Conservation (phyloP, 139 green algal species). For the Chlorokybus atmophyticus region DNA sequence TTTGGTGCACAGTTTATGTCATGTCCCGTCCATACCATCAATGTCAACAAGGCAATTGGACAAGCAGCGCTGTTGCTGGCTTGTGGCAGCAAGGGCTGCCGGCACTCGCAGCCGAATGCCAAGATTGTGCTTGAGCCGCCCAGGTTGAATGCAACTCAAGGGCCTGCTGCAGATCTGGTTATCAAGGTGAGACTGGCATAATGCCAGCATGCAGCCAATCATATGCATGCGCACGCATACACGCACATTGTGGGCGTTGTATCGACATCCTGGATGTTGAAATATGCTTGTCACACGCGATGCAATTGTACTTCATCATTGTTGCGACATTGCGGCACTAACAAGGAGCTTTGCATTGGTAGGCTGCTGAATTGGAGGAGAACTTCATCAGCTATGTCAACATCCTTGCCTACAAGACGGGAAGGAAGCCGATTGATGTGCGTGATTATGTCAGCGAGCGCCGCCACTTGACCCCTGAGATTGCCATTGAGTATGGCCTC, state of each 20-base stretch:
- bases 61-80: slow-evolving; percentile 76
- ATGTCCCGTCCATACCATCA: slow-evolving; percentile 44
- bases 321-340: no score
- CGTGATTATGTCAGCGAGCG: not conserved
- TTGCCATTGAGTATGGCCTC: not conserved
- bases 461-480: not conserved
- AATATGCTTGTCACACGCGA: no score
- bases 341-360: no score
- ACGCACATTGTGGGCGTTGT: no score
- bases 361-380: not conserved
- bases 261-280: no score
- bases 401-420: not conserved
- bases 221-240: no score
- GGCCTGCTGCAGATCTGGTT: slow-evolving; percentile 37
- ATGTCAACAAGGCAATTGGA: slow-evolving; percentile 63
- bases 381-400: not conserved
- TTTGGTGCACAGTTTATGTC: no score
- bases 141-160: slow-evolving; percentile 43
- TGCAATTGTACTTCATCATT: no score
- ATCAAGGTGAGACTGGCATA: no score
- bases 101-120: slow-evolving; percentile 67
- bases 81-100: slow-evolving; percentile 68
- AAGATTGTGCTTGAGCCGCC: slow-evolving; percentile 33
- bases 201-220: no score
- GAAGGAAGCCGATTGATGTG: not conserved